Evolutionary conservation across 2,329 filamentous ascomycete genomes (phyloP).

Genomic region (Hymenoscyphus linearis): DNA sequence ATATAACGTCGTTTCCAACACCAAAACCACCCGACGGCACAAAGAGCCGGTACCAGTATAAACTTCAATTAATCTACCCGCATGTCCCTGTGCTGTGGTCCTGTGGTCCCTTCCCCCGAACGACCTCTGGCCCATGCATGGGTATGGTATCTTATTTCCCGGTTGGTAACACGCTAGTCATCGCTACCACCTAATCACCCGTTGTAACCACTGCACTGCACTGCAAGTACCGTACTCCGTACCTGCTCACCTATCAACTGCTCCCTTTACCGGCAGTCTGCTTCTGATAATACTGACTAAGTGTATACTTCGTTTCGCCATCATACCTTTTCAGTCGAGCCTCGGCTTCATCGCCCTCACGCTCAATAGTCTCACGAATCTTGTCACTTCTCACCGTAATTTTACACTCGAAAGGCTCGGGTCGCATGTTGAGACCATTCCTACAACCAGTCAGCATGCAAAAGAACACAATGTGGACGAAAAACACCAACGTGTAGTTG

Average conservation of each 20-base stretch:
- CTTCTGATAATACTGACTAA: constrained; percentile 15
- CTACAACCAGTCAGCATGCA: constrained; percentile 6
- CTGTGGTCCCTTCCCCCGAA: constrained; percentile 6
- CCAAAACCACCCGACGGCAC: background rate
- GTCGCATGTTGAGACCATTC: constrained; percentile 23
- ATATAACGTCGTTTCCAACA: background rate
- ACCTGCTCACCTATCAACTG: background rate
- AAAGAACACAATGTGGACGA: constrained; percentile 8
- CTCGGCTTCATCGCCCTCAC: constrained; percentile 19
- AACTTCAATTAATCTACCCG: background rate
- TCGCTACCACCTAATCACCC: background rate
- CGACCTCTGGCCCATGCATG: background rate
- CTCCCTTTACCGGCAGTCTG: background rate
- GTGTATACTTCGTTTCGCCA: constrained; percentile 19
- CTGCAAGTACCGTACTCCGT: too few relatives aligned
- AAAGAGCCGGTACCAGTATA: background rate
- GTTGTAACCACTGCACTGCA: background rate
- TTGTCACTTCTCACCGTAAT: constrained; percentile 27
- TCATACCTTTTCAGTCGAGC: constrained; percentile 15
- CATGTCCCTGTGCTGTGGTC: too few relatives aligned
- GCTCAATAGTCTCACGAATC: constrained; percentile 16
- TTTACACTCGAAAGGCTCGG: constrained; percentile 32
- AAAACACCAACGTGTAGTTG: constrained; percentile 30
- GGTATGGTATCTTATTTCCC: background rate
- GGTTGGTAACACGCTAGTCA: background rate